Evolutionary conservation across 1,139 yeast species (phyloP).

Genomic region (Pneumocystis wakefieldiae): DNA sequence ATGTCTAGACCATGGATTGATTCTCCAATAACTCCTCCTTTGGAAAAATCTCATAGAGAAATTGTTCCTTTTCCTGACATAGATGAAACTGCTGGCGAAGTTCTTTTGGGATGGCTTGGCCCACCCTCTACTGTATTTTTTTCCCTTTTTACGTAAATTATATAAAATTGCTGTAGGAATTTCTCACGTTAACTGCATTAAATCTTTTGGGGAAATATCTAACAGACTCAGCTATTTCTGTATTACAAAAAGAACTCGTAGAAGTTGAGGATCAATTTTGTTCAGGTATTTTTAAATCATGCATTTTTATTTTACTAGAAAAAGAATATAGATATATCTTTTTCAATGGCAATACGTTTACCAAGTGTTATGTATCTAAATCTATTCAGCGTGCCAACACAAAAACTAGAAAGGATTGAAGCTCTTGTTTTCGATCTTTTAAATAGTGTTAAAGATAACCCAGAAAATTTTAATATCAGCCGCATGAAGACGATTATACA

Average conservation of each 20-base stretch:
- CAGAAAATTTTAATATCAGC: constrained; percentile 42
- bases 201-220: constrained; percentile 32
- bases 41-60: constrained; percentile 28
- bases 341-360: constrained; percentile 19
- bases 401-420: constrained; percentile 40
- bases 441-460: constrained; percentile 30
- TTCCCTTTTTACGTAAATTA: not conserved
- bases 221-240: constrained; percentile 57
- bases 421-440: constrained; percentile 38
- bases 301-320: constrained; percentile 35
- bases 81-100: constrained; percentile 74
- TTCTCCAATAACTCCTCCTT: constrained; percentile 35
- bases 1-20: constrained; percentile 65
- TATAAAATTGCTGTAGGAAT: constrained; percentile 28
- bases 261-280: constrained; percentile 77
- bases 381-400: constrained; percentile 46
- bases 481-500: constrained; percentile 54
- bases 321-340: constrained; percentile 43
- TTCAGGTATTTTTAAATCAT: constrained; percentile 37
- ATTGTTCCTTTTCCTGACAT: constrained; percentile 71
- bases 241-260: constrained; percentile 51
- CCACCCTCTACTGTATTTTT: constrained; percentile 29
- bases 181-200: constrained; percentile 16
- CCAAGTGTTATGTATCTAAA: constrained; percentile 6
- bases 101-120: constrained; percentile 69